These are phyloP conservation scores for Colletotrichum eremochloae DNA, from an alignment of 2,329 filamentous ascomycete species.

Conservation along the genomic window DNA sequence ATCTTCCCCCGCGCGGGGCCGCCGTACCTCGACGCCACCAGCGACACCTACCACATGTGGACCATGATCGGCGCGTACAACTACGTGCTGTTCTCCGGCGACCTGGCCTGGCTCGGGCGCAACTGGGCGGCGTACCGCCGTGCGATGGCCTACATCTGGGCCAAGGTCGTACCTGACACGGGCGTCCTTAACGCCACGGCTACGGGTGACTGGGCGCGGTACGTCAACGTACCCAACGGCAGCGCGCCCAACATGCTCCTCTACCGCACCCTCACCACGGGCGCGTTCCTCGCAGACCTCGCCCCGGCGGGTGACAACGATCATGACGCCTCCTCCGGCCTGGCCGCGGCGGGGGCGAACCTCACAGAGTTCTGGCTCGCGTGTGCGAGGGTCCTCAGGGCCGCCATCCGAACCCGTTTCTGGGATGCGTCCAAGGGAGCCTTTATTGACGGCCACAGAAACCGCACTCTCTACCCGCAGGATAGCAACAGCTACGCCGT, in stretches of 20 bases:
- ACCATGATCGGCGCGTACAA: slow-evolving; percentile 69
- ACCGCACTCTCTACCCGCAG: slow-evolving; percentile 67
- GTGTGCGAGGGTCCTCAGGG: slow-evolving; percentile 56
- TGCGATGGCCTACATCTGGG: slow-evolving; percentile 48
- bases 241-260: slow-evolving; percentile 62
- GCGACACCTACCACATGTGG: slow-evolving; percentile 53
- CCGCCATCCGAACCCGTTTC: slow-evolving; percentile 60
- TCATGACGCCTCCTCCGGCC: background rate
- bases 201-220: slow-evolving; percentile 64
- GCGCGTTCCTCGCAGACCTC: slow-evolving; percentile 63
- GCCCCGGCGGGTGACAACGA: slow-evolving; percentile 42
- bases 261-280: slow-evolving; percentile 67
- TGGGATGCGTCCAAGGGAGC: slow-evolving; percentile 63
- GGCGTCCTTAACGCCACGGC: slow-evolving; percentile 61
- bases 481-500: slow-evolving; percentile 71
- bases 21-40: slow-evolving; percentile 54
- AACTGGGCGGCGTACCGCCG: slow-evolving; percentile 51
- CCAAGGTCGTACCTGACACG: slow-evolving; percentile 46
- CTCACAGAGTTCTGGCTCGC: slow-evolving; percentile 57
- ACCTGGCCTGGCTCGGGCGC: slow-evolving; percentile 38
- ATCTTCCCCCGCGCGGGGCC: slow-evolving; percentile 64
- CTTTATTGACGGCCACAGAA: slow-evolving; percentile 67
- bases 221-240: slow-evolving; percentile 61
- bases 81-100: slow-evolving; percentile 63
- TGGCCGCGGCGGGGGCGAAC: slow-evolving; percentile 36